Base-by-base conservation (phyloP, 73 alveolate genomes). In the Paramecium caudatum region DNA sequence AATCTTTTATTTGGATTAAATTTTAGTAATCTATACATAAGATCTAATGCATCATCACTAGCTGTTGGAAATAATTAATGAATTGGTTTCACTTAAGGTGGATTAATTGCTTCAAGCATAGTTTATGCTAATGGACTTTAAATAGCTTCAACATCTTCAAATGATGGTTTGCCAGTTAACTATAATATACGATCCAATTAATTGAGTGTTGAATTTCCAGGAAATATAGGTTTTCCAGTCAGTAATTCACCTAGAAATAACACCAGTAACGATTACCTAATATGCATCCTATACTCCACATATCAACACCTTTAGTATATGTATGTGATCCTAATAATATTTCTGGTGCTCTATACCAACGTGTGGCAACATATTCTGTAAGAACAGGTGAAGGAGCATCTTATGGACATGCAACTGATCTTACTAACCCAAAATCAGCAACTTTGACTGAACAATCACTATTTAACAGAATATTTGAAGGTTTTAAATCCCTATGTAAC, bases 261-360 rank as follows among this genome's bases (percentile, higher is more conserved):
- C 34, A 4, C 8, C 9, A 32, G 8, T 33, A 17, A 68, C n/a
- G 25, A 1, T 32, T 68, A 68, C 84, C 92, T 70, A 96, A 80
- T 80, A 96, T 96, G 41, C 99, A 96, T 8, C 99, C 99, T 13
- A 96, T 84, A 90, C 97, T 91, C 99, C 99, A 96, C 98, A 96
- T 95, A 92, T 96, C 99, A 41, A 96, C 98, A 33, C 96, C 98
- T 80, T 92, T 90, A 21, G 98, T 95, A 83, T 96, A 96, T 37
- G 93, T 95, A 78, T 95, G 95, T 36, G 96, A 91, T 5, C 99
- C 97, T 43, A 96, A 83, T 33, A 96, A 91, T 19, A 96, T 95
- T 63, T 96, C 99, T n/a, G 99, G 99, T 0, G 99, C 99, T 82
- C 99, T 91, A 81, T 96, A 96, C 98, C 98, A 96, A 90, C 99